A percentile compares a stretch with the other conserved stretches of the same genome.
Conservation (phyloP, 2,329 filamentous ascomycete genomes). For the Proliferodiscus dingleyae region DNA sequence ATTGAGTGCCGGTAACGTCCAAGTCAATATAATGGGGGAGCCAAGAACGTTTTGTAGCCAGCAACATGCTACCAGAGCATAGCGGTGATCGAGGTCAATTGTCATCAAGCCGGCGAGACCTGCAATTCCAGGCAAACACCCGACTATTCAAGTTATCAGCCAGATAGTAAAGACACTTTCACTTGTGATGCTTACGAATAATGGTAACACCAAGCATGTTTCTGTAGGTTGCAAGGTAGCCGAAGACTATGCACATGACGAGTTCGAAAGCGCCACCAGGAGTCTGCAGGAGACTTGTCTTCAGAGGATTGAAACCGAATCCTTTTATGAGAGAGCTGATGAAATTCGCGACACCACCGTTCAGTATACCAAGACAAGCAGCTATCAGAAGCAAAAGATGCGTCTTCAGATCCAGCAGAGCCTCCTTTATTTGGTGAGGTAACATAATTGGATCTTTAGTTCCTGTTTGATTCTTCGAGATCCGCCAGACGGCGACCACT, state of each 20-base stretch:
- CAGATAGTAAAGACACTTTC: neutral
- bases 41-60: slow-evolving; percentile 69
- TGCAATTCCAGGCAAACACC: slow-evolving; percentile 4
- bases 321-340: slow-evolving; percentile 65
- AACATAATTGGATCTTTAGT: slow-evolving; percentile 56
- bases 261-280: slow-evolving; percentile 51
- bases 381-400: slow-evolving; percentile 62
- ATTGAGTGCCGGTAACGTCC: slow-evolving; percentile 48
- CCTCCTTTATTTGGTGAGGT: slow-evolving; percentile 51
- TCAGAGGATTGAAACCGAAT: slow-evolving; percentile 57
- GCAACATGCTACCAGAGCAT: slow-evolving; percentile 56
- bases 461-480: slow-evolving; percentile 57
- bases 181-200: slow-evolving; percentile 7
- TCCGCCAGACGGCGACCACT: slow-evolving; percentile 56
- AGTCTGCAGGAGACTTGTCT: slow-evolving; percentile 67
- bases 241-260: slow-evolving; percentile 5
- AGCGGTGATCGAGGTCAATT: slow-evolving; percentile 60
- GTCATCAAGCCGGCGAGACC: slow-evolving; percentile 40
- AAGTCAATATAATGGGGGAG: slow-evolving; percentile 35
- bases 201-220: slow-evolving; percentile 11
- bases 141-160: neutral
- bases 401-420: slow-evolving; percentile 53
- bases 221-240: slow-evolving; percentile 9
- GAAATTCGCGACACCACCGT: slow-evolving; percentile 64
- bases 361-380: slow-evolving; percentile 52